Evolutionary conservation across 2,329 filamentous ascomycete genomes (phyloP).

Genomic region (Pseudogymnoascus sp.): DNA sequence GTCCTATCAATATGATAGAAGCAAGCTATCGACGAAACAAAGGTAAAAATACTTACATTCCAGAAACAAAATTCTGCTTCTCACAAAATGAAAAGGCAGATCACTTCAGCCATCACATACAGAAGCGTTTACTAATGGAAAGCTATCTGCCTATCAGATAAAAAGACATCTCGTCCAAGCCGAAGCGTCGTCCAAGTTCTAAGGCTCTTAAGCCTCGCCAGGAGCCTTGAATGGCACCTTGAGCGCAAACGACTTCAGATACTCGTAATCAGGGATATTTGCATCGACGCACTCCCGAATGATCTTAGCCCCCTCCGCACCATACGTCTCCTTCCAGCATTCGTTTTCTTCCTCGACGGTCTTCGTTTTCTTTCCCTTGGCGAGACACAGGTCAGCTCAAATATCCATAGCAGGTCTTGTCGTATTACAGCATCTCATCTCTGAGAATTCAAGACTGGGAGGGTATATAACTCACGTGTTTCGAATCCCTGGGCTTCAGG

Average conservation of each 20-base stretch:
- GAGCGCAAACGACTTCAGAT: constrained; percentile 71
- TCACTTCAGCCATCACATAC: background rate
- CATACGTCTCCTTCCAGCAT: constrained; percentile 71
- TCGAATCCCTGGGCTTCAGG: constrained; percentile 62
- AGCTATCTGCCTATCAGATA: background rate
- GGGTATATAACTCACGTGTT: constrained; percentile 44
- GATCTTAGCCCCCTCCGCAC: constrained; percentile 60
- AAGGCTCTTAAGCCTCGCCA: constrained; percentile 13
- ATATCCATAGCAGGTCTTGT: background rate
- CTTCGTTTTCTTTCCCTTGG: constrained; percentile 52
- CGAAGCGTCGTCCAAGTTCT: constrained; percentile 4
- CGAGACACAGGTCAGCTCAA: constrained; percentile 16
- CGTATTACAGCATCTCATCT: constrained; percentile 1
- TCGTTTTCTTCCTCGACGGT: constrained; percentile 60
- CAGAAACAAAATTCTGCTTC: background rate
- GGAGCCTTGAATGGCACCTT: constrained; percentile 36
- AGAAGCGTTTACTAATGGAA: constrained; percentile 1
- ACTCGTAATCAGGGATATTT: constrained; percentile 71
- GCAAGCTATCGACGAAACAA: too few species aligned
- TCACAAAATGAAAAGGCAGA: background rate
- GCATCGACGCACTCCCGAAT: constrained; percentile 67
- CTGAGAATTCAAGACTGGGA: background rate
- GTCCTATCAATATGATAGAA: too few species aligned
- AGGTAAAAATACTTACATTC: background rate
- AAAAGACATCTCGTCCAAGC: constrained; percentile 3